Percentiles rank a stretch among this genome's conserved stretches.
phyloP scores from a whole-genome alignment of 305 asterid species.

The Rubia tinctorum region DNA sequence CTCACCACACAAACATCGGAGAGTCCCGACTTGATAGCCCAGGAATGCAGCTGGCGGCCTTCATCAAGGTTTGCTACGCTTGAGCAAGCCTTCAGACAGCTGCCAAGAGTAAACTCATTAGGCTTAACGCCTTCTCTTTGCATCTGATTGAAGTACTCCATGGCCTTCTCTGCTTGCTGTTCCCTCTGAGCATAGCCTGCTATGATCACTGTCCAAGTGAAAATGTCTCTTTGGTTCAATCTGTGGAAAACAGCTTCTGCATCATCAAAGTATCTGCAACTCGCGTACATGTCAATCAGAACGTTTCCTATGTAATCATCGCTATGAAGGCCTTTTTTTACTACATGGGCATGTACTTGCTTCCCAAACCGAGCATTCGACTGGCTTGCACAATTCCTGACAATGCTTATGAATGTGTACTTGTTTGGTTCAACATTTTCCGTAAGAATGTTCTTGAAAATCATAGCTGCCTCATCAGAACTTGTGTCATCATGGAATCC shows the following conservation, averaged over 20 bases:
- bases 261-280: constrained; percentile 54
- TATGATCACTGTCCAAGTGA: constrained; percentile 65
- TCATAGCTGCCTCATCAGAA: constrained; percentile 50
- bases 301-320: constrained; percentile 61
- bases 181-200: constrained; percentile 63
- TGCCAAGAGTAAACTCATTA: constrained; percentile 70
- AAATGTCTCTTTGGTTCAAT: constrained; percentile 50
- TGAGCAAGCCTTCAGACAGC: constrained; percentile 70
- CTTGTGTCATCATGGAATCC: constrained; percentile 58
- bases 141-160: constrained; percentile 60
- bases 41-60: constrained; percentile 72
- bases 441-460: constrained; percentile 55
- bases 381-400: constrained; percentile 66
- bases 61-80: constrained; percentile 60
- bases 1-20: constrained; percentile 54
- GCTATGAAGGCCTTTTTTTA: constrained; percentile 40
- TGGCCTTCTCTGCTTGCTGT: constrained; percentile 71
- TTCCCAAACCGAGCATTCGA: constrained; percentile 49
- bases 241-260: constrained; percentile 51
- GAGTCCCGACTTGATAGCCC: constrained; percentile 54
- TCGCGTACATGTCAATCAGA: constrained; percentile 75
- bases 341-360: constrained; percentile 66
- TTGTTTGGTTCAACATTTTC: constrained; percentile 72
- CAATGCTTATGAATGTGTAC: constrained; percentile 63
- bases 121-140: constrained; percentile 56